Conservation (phyloP, 192 early-diverging fungal species). For the Rhizophagus clarus region DNA sequence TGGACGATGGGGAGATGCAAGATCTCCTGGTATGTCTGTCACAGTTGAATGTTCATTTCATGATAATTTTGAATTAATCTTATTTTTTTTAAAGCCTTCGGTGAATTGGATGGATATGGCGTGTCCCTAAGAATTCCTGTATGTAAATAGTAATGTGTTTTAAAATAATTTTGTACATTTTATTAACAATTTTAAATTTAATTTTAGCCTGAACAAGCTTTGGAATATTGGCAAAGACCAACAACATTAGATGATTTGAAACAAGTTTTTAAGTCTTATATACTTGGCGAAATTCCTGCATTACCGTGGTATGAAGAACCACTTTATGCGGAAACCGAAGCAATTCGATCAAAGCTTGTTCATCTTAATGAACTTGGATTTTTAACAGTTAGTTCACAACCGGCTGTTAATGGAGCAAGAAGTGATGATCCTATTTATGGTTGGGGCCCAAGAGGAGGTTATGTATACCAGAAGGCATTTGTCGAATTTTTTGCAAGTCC, state of each 20-base stretch:
- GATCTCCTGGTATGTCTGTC: slow-evolving; percentile 69
- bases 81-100: slow-evolving; percentile 41
- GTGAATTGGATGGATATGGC: slow-evolving; percentile 75
- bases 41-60: not conserved
- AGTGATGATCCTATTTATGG: slow-evolving; percentile 77
- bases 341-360: slow-evolving; percentile 69
- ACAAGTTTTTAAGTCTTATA: slow-evolving; percentile 83
- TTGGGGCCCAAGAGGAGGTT: slow-evolving; percentile 97
- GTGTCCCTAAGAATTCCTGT: slow-evolving; percentile 67
- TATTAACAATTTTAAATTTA: slow-evolving; percentile 45
- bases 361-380: slow-evolving; percentile 79
- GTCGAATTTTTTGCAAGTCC: slow-evolving; percentile 92
- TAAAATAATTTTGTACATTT: slow-evolving; percentile 42
- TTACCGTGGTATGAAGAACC: slow-evolving; percentile 93
- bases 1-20: slow-evolving; percentile 96
- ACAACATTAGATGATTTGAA: slow-evolving; percentile 66
- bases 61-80: not conserved
- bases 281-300: slow-evolving; percentile 68
- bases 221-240: slow-evolving; percentile 83
- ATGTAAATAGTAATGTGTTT: slow-evolving; percentile 14
- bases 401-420: slow-evolving; percentile 85
- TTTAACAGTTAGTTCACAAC: slow-evolving; percentile 95
- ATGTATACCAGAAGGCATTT: slow-evolving; percentile 97
- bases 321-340: slow-evolving; percentile 69
- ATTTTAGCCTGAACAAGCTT: slow-evolving; percentile 52